These are phyloP conservation scores for Psilocybe cyanescens DNA, from an alignment of 768 basidiomycete genomes.

Conservation along the genomic window DNA sequence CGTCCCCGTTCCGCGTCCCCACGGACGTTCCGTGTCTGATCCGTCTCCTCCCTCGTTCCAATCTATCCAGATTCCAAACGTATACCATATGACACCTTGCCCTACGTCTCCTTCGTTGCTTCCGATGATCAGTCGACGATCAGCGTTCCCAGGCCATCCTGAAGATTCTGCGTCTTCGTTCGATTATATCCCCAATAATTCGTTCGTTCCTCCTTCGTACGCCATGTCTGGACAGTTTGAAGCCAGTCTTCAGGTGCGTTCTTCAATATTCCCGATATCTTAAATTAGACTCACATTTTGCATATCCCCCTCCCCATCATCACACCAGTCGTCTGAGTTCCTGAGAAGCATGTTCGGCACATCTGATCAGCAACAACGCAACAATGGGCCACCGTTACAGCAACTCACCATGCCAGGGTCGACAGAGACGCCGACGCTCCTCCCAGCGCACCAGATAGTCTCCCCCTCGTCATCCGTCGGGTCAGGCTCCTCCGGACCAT, in stretches of 20 bases:
- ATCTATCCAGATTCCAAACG: constrained; percentile 69
- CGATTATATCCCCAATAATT: constrained; percentile 56
- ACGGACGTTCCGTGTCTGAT: constrained; percentile 49
- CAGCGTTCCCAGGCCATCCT: constrained; percentile 53
- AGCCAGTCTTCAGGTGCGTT: constrained; percentile 49
- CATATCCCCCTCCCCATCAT: constrained; percentile 3
- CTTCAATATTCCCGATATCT: background rate
- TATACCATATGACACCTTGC: constrained; percentile 56
- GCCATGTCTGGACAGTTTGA: constrained; percentile 44
- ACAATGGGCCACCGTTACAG: constrained; percentile 33
- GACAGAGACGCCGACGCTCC: constrained; percentile 32
- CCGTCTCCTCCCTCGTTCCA: constrained; percentile 74
- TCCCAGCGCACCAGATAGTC: constrained; percentile 47
- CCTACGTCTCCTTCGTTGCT: constrained; percentile 63
- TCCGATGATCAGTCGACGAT: constrained; percentile 64
- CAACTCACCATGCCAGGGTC: constrained; percentile 46
- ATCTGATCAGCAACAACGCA: constrained; percentile 24
- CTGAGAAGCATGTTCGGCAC: constrained; percentile 52
- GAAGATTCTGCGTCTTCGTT: constrained; percentile 45
- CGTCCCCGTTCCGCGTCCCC: constrained; percentile 36
- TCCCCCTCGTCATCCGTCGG: constrained; percentile 54
- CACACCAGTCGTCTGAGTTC: constrained; percentile 49
- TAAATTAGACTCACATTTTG: constrained; percentile 5
- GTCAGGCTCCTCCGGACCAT: constrained; percentile 52
- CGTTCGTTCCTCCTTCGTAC: constrained; percentile 40